Percentiles rank a stretch among this genome's conserved stretches.
These are phyloP conservation scores for Rubia yunnanensis DNA, from an alignment of 257 asterid species.

Conservation along the genomic window DNA sequence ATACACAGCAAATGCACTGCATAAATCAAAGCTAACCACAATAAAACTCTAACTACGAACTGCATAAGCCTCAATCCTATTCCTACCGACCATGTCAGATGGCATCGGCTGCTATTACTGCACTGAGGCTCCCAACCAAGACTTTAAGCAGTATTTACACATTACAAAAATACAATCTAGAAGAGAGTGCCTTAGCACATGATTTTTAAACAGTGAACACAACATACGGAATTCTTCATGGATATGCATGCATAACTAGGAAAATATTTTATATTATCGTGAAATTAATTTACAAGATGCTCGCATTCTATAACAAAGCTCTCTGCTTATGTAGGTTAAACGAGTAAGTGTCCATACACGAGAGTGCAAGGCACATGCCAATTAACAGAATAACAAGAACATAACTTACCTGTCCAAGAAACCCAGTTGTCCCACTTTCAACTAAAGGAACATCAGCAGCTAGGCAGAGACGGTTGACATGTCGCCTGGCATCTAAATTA, in stretches of 20 bases:
- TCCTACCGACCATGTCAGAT: background rate
- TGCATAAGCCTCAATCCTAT: background rate
- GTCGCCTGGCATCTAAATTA: conserved; percentile 96
- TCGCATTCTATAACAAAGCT: background rate
- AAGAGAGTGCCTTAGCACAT: background rate
- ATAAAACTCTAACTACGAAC: background rate
- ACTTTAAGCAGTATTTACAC: background rate
- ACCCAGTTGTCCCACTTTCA: conserved; percentile 99
- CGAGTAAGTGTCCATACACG: background rate
- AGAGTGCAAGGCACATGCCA: background rate
- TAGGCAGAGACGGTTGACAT: conserved; percentile 96
- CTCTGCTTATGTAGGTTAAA: background rate
- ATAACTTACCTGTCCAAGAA: conserved; percentile 83
- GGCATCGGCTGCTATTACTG: background rate
- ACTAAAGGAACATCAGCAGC: conserved; percentile 92
- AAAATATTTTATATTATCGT: background rate
- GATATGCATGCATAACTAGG: background rate
- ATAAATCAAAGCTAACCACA: background rate
- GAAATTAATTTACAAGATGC: background rate
- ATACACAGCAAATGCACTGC: background rate
- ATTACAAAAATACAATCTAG: background rate
- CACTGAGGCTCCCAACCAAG: background rate
- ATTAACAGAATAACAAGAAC: conserved; percentile 23
- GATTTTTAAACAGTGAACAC: background rate
- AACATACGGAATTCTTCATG: background rate